A percentile compares a stretch with the other conserved stretches of the same genome.
Conservation (phyloP, 2,329 filamentous ascomycete genomes). For the Colletotrichum acutatum region DNA sequence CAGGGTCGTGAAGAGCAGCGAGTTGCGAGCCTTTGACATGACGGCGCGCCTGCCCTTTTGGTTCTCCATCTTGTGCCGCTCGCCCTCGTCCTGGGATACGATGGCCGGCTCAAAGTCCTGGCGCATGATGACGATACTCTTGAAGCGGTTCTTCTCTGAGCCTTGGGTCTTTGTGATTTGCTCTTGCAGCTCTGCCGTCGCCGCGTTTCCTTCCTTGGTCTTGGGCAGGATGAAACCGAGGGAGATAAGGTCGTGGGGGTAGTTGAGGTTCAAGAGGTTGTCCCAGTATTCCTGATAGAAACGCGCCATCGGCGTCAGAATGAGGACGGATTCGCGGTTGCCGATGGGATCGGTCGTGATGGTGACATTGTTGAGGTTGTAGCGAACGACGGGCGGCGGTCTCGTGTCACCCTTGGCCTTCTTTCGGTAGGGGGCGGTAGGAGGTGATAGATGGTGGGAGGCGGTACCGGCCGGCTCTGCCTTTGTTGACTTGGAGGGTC, state of each 20-base stretch:
- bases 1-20: conserved; percentile 92
- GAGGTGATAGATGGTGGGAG: conserved; percentile 56
- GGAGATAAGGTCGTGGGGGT: conserved; percentile 94
- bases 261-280: conserved; percentile 84
- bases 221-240: conserved; percentile 97
- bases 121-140: conserved; percentile 91
- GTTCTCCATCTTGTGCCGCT: conserved; percentile 91
- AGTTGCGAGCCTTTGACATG: conserved; percentile 95
- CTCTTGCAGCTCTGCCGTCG: conserved; percentile 84
- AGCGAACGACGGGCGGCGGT: conserved; percentile 89
- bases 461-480: conserved; percentile 57
- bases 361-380: conserved; percentile 95
- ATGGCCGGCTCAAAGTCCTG: conserved; percentile 93
- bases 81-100: conserved; percentile 82
- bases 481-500: conserved; percentile 61
- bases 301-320: conserved; percentile 90
- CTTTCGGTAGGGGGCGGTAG: conserved; percentile 56
- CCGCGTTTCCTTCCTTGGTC: conserved; percentile 89
- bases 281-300: conserved; percentile 98
- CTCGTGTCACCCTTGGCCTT: conserved; percentile 63
- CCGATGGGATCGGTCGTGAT: conserved; percentile 79
- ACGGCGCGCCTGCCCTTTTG: conserved; percentile 87
- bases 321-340: conserved; percentile 87
- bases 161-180: conserved; percentile 90
- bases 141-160: conserved; percentile 84